Evolutionary conservation across 2,329 filamentous ascomycete genomes (phyloP).

Genomic region (Trichoderma arundinaceum): DNA sequence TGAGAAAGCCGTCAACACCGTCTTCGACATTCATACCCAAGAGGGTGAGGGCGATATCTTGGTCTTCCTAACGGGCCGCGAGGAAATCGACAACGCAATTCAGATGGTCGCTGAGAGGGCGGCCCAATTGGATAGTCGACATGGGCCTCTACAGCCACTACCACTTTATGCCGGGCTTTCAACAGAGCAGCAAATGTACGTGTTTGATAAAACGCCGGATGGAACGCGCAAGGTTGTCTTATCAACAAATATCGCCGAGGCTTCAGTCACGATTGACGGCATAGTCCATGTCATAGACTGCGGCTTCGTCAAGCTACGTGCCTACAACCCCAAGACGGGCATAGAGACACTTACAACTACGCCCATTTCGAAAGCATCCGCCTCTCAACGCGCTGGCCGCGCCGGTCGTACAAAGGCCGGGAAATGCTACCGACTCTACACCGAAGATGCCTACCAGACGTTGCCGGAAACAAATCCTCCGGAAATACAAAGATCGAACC

Average conservation of each 20-base stretch:
- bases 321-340: conserved; percentile 81
- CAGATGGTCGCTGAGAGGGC: conserved; percentile 78
- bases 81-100: conserved; percentile 87
- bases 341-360: conserved; percentile 87
- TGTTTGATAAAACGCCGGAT: conserved; percentile 83
- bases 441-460: conserved; percentile 69
- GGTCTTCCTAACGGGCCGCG: conserved; percentile 88
- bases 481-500: conserved; percentile 89
- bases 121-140: conserved; percentile 56
- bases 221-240: conserved; percentile 90
- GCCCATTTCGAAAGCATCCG: conserved; percentile 86
- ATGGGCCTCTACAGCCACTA: conserved; percentile 51
- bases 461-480: conserved; percentile 78
- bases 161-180: conserved; percentile 89
- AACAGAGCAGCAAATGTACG: conserved; percentile 91
- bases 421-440: conserved; percentile 94
- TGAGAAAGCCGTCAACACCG: conserved; percentile 78
- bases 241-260: conserved; percentile 95
- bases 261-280: conserved; percentile 90
- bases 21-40: conserved; percentile 84
- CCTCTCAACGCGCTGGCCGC: conserved; percentile 87
- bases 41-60: conserved; percentile 86
- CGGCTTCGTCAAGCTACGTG: conserved; percentile 88
- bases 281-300: conserved; percentile 90
- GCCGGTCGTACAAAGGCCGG: conserved; percentile 88